These are phyloP conservation scores for Stentor roeselii DNA, from an alignment of 73 alveolate species.

Conservation along the genomic window DNA sequence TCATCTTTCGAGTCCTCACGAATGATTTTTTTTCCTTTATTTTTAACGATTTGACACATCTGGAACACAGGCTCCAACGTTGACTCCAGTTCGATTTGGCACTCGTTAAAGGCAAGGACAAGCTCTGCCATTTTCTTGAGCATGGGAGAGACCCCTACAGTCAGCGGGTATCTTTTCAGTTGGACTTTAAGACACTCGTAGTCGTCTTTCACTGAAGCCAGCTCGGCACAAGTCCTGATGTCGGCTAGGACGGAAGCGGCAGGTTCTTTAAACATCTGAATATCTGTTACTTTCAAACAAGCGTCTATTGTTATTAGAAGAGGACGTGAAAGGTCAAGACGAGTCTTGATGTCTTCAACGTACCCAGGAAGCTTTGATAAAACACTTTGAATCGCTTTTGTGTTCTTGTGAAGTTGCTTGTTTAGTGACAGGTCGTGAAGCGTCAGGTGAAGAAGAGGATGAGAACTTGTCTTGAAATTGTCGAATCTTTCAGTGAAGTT, in stretches of 20 bases:
- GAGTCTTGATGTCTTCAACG: neutral
- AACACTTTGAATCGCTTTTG: neutral
- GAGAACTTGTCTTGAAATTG: neutral
- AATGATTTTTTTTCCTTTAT: conserved; percentile 23
- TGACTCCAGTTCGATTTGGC: conserved; percentile 5
- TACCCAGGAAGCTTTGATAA: neutral
- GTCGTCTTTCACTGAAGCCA: neutral
- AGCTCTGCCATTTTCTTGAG: conserved; percentile 9
- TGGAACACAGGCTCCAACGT: neutral
- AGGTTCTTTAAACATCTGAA: conserved; percentile 11
- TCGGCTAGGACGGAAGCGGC: neutral
- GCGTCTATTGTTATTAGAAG: conserved; percentile 11
- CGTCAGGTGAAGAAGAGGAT: conserved; percentile 21
- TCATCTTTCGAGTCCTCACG: conserved; percentile 25
- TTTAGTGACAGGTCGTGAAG: neutral
- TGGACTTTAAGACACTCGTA: neutral
- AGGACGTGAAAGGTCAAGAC: conserved; percentile 15
- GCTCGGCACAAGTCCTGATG: neutral
- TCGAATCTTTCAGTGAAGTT: conserved; percentile 12
- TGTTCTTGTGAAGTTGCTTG: neutral
- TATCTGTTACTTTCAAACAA: neutral
- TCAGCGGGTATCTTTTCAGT: neutral
- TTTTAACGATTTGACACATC: conserved; percentile 24
- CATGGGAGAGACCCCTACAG: neutral
- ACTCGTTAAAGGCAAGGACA: neutral